Evolutionary conservation across 1,139 yeast species (phyloP).

Genomic region (Yamadazyma sp.): DNA sequence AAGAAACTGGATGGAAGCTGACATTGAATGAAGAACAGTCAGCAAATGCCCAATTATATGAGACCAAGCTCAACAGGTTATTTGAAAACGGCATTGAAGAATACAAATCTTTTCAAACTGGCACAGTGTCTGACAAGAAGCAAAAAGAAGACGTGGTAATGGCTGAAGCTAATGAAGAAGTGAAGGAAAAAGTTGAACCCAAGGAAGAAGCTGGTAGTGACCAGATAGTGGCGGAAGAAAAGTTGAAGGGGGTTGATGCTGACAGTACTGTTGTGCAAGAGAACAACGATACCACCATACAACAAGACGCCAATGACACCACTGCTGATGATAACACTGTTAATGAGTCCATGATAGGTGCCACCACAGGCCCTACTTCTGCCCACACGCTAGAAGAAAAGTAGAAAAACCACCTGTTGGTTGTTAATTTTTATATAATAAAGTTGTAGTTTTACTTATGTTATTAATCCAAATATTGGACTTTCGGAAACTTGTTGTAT

Average conservation of each 20-base stretch:
- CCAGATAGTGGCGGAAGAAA: neutral
- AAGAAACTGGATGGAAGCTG: conserved; percentile 40
- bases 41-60: conserved; percentile 20
- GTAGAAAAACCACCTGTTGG: neutral
- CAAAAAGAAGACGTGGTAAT: conserved; percentile 13
- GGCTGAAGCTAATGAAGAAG: conserved; percentile 7
- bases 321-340: conserved; percentile 43
- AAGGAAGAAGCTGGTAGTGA: neutral
- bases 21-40: conserved; percentile 26
- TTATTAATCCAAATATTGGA: conserved; percentile 5
- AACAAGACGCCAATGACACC: conserved; percentile 45
- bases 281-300: conserved; percentile 43
- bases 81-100: conserved; percentile 35
- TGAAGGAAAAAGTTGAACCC: conserved; percentile 8
- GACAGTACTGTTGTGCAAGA: conserved; percentile 41
- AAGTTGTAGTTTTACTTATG: conserved; percentile 2
- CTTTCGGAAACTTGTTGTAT: neutral
- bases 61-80: conserved; percentile 25
- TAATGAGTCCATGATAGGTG: conserved; percentile 28
- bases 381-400: conserved; percentile 8
- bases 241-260: conserved; percentile 22
- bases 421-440: neutral
- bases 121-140: conserved; percentile 3
- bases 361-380: conserved; percentile 6
- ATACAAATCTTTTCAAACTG: conserved; percentile 17